Base-by-base conservation (phyloP, 768 basidiomycete species). In the Clathrus columnatus region DNA sequence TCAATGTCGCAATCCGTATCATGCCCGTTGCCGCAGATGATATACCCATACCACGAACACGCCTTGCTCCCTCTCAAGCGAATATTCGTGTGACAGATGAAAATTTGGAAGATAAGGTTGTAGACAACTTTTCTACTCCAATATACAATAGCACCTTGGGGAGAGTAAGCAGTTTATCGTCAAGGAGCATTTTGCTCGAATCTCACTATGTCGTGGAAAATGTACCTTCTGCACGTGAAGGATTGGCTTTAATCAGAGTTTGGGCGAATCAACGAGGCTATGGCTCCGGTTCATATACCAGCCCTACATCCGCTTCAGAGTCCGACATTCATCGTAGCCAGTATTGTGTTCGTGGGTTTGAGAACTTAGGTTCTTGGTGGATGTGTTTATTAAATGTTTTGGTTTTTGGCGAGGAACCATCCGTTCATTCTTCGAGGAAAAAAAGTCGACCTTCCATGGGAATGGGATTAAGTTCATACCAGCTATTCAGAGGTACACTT, bases 201-300 rank as follows among this genome's bases (percentile, higher is more conserved):
- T 70, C 79, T 7, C 79, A 85, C 62, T 64, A 73, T 1, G 60
- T 85, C 42, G 71, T 77, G 10, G 69, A 80, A 23, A 63, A 70
- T 8, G 69, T 71, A 8, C 76, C 85, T 0, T 76, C 83, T 0
- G 92, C 90, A 66, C 67, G 69, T 1, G 85, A 93, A 50, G 90
- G 90, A 0, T 66, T 91, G 7, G 75, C 85, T 0, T 74, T 97
- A 0, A 78, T 97, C 16, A 80, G 91, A 8, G 78, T 94, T 16
- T 99, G 96, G 96, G 90, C 89, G 1, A 82, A 84, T 49, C 87
- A 93, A 61, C 76, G 93, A 42, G 91, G 91, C 0, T 92, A 85
- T 60, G 62, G 59, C n/a, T 28, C 49, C 1, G 51, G 53, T 4
- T 56, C 67, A 6, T 54, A 45, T 23, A 47, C 42, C 56, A 46